Conservation (phyloP, 208 protist genomes). For the Crithidia bombi region DNA sequence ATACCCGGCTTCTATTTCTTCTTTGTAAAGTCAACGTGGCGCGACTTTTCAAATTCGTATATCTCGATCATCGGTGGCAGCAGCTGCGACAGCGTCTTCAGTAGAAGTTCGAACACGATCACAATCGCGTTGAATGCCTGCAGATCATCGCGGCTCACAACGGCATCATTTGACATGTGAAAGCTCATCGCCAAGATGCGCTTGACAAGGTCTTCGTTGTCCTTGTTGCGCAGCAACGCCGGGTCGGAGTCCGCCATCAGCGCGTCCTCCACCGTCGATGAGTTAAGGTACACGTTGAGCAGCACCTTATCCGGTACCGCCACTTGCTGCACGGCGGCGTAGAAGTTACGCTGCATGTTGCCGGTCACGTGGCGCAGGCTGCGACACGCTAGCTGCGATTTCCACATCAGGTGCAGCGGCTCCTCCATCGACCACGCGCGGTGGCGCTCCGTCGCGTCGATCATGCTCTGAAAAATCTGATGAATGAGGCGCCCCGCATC, state of each 20-base stretch:
- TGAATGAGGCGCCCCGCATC: slow-evolving; percentile 53
- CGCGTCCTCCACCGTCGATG: slow-evolving; percentile 34
- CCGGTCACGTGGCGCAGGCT: slow-evolving; percentile 58
- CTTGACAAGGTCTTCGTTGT: slow-evolving; percentile 43
- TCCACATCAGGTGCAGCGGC: slow-evolving; percentile 43
- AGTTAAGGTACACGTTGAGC: slow-evolving; percentile 48
- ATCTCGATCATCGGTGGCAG: slow-evolving; percentile 50
- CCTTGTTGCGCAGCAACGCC: slow-evolving; percentile 8
- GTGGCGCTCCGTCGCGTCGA: slow-evolving; percentile 63
- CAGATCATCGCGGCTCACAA: slow-evolving; percentile 40
- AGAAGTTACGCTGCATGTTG: slow-evolving; percentile 70
- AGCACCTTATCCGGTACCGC: slow-evolving; percentile 27
- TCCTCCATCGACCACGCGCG: slow-evolving; percentile 52
- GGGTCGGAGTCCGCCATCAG: slow-evolving; percentile 22
- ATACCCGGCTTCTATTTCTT: neutral
- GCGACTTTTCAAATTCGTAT: slow-evolving; percentile 58
- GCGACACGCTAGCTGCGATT: slow-evolving; percentile 45
- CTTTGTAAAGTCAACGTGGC: slow-evolving; percentile 23
- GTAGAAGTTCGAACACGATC: slow-evolving; percentile 42
- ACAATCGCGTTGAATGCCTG: slow-evolving; percentile 50
- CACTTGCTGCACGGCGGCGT: slow-evolving; percentile 52
- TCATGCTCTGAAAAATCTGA: slow-evolving; percentile 66
- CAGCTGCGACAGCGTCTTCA: slow-evolving; percentile 39
- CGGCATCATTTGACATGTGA: slow-evolving; percentile 43
- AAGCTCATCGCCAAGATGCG: slow-evolving; percentile 53